Percentiles rank a stretch among this genome's conserved stretches.
Evolutionary conservation across 2,329 filamentous ascomycete species (phyloP).

Genomic region (Paecilomyces fulvus): DNA sequence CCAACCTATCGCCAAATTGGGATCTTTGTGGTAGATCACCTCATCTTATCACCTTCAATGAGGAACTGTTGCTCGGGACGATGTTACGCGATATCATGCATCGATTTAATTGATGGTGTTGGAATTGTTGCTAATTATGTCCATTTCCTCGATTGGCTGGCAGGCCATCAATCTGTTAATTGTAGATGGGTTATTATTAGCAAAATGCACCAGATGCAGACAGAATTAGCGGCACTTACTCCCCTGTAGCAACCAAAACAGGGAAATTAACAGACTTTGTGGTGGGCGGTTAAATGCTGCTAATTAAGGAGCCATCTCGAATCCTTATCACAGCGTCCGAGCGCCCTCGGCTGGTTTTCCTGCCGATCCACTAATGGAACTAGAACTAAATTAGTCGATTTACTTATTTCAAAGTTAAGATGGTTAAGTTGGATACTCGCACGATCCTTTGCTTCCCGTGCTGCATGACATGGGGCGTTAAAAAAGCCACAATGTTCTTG

Average conservation of each 20-base stretch:
- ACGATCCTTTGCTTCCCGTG: slow-evolving; percentile 12
- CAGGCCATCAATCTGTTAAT: not conserved
- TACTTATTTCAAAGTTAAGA: not conserved
- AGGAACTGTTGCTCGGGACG: not conserved
- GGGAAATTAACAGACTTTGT: slow-evolving; percentile 3
- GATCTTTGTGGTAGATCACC: not conserved
- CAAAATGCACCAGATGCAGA: slow-evolving; percentile 2
- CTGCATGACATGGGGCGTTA: slow-evolving; percentile 9
- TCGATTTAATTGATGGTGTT: not conserved
- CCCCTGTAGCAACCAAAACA: slow-evolving; percentile 1
- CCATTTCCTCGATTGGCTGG: slow-evolving; percentile 1
- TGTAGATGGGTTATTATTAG: slow-evolving; percentile 1
- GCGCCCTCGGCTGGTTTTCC: slow-evolving; percentile 2
- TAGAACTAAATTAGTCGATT: slow-evolving; percentile 5
- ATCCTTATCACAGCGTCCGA: slow-evolving; percentile 10
- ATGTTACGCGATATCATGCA: not conserved
- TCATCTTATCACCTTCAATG: not conserved
- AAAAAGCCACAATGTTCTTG: not conserved
- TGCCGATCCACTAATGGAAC: slow-evolving; percentile 2
- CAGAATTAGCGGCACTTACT: not conserved
- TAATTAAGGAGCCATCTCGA: slow-evolving; percentile 13
- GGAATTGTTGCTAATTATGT: slow-evolving; percentile 5
- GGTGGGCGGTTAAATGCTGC: slow-evolving; percentile 11
- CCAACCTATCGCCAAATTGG: not conserved
- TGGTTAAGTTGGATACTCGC: not conserved